Conservation (phyloP, 345 rosid species). For the Citrus trifoliata region DNA sequence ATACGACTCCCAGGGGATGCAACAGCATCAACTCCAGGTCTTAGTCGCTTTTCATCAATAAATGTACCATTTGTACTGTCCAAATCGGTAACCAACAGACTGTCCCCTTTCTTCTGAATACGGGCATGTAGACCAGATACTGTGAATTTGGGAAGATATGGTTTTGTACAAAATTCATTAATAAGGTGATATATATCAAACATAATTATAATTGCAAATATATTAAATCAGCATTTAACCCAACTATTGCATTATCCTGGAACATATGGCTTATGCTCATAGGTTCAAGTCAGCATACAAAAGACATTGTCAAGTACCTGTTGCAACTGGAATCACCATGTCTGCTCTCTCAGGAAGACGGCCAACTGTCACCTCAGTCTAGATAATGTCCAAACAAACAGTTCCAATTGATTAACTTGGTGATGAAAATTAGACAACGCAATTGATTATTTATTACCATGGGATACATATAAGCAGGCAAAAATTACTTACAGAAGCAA, state of each 20-base stretch:
- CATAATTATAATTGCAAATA: not conserved
- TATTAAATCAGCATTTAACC: not conserved
- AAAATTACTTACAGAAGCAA: conserved; percentile 50
- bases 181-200: not conserved
- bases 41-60: conserved; percentile 56
- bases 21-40: conserved; percentile 57
- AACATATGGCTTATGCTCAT: not conserved
- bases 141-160: conserved; percentile 15
- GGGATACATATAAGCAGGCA: not conserved
- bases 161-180: not conserved
- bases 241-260: not conserved
- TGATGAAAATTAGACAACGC: not conserved
- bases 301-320: conserved; percentile 40
- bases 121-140: conserved; percentile 85
- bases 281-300: not conserved
- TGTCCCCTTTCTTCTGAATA: conserved; percentile 55
- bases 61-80: conserved; percentile 91
- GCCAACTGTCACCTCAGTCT: conserved; percentile 72
- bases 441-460: no score
- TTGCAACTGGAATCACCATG: conserved; percentile 86
- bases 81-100: conserved; percentile 68
- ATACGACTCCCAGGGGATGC: conserved; percentile 56
- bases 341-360: conserved; percentile 81
- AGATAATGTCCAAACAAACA: not conserved
- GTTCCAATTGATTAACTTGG: not conserved